Evolutionary conservation across 106 monocot genomes (phyloP).

Genomic region (Platanthera zijinensis): DNA sequence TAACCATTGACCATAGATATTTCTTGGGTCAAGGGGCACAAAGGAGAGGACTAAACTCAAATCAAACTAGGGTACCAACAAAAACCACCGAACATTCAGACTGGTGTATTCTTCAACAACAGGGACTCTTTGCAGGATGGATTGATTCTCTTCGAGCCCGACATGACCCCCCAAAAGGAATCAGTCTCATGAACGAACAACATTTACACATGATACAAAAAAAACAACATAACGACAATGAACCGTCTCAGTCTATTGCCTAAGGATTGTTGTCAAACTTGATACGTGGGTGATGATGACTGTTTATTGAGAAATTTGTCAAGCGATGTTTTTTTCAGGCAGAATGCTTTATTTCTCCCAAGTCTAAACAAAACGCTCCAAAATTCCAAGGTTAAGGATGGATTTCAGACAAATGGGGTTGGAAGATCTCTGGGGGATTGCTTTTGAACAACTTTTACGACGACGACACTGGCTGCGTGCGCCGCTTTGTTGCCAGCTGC

Average conservation of each 20-base stretch:
- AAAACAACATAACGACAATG: not conserved
- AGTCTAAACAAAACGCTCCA: too few species aligned
- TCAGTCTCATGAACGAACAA: too few species aligned
- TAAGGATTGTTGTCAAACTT: too few species aligned
- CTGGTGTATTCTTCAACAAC: too few species aligned
- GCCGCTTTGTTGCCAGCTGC: slow-evolving; percentile 58
- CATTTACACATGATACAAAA: not conserved
- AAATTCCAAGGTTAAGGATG: not conserved
- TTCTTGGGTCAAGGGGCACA: too few species aligned
- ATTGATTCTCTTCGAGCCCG: not conserved
- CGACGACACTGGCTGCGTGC: slow-evolving; percentile 56
- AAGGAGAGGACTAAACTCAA: too few species aligned
- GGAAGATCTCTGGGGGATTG: slow-evolving; percentile 23
- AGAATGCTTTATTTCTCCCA: too few species aligned
- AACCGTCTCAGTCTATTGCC: not conserved
- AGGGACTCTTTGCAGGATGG: not conserved
- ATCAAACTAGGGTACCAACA: too few species aligned
- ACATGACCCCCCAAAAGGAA: not conserved
- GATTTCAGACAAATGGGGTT: slow-evolving; percentile 22
- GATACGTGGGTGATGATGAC: not conserved
- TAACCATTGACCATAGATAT: too few species aligned
- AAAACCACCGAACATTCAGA: too few species aligned
- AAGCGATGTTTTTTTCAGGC: too few species aligned
- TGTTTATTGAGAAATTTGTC: not conserved
- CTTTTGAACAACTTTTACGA: slow-evolving; percentile 71